Evolutionary conservation across 345 rosid genomes (phyloP).

Genomic region (Rubroshorea leprosula): DNA sequence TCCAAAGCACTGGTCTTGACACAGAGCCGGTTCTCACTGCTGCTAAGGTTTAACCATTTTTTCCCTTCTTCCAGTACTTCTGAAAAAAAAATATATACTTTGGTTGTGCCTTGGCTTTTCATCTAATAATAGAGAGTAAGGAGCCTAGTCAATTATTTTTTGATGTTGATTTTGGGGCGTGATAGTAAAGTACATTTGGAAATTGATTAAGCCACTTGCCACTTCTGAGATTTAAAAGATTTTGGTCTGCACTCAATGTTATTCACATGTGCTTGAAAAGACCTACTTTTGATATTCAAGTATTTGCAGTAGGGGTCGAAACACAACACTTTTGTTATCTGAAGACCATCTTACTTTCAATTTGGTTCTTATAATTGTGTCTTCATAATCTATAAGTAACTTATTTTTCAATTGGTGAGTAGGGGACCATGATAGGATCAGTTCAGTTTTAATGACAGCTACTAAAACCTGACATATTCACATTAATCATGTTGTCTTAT

Average conservation of each 20-base stretch:
- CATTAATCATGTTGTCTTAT: no score
- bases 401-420: not conserved
- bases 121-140: not conserved
- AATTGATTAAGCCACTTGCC: not conserved
- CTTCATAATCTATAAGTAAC: not conserved
- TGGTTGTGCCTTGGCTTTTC: not conserved
- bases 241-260: no score
- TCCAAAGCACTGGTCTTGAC: conserved; percentile 78
- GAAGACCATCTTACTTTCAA: no score
- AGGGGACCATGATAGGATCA: no score
- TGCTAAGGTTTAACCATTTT: conserved; percentile 57
- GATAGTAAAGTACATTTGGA: no score
- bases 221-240: not conserved
- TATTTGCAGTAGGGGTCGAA: no score
- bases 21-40: conserved; percentile 60
- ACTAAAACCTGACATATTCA: no score
- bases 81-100: not conserved
- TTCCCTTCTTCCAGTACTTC: not conserved
- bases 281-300: no score
- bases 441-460: no score
- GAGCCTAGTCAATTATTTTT: not conserved
- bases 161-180: not conserved
- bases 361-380: no score
- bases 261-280: no score
- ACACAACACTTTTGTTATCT: no score